Evolutionary conservation across 139 green algal species (phyloP), one percentile per base, ranked within the genome.

Genomic region (Coelastrella sp.): DNA sequence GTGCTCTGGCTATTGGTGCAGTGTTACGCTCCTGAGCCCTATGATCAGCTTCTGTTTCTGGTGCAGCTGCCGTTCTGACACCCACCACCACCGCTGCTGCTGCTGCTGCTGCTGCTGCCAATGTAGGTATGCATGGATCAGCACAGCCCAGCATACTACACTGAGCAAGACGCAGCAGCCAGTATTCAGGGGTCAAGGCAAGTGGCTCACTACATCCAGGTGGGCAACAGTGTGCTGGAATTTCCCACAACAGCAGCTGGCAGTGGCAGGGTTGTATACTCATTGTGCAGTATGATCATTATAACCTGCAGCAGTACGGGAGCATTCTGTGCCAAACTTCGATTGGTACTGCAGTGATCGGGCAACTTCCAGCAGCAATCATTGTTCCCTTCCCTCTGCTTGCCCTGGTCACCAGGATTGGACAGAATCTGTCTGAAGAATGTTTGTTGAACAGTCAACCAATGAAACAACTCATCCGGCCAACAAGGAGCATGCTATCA

Each of bases 121-220:
- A 49, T 1, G 75, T 22, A 82, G 27, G 75, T 85, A 58, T 85
- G 79, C 79, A 85, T 85, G 57, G 57, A 85, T n/a, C 79, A 85
- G 58, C 58, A 95, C 93, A 11, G 90, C 93, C 93, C 94, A 0
- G 93, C 95, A 0, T 78, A 61, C 24, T 96, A 95, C 82, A 68
- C 92, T 22, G 93, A 97, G 75, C n/a, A 57, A 49, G n/a, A 56
- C 10, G 92, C 90, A 22, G 89, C 92, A 15, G 83, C 93, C 70
- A 94, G 90, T 22, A 49, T 96, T 17, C 74, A 87, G 8, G 94
- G 89, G 12, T 93, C 94, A 14, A 84, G 93, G 84, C 90, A 89
- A 5, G 93, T 95, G 75, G 61, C 91, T 61, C 22, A 91, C 25
- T 84, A 91, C 59, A 83, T 90, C n/a, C 25, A 89, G 84, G 84